Percentiles rank a stretch among this genome's conserved stretches.
These are phyloP conservation scores for Mycocalia duriaeana DNA, from an alignment of 1,284 basidiomycete species.

Conservation along the genomic window DNA sequence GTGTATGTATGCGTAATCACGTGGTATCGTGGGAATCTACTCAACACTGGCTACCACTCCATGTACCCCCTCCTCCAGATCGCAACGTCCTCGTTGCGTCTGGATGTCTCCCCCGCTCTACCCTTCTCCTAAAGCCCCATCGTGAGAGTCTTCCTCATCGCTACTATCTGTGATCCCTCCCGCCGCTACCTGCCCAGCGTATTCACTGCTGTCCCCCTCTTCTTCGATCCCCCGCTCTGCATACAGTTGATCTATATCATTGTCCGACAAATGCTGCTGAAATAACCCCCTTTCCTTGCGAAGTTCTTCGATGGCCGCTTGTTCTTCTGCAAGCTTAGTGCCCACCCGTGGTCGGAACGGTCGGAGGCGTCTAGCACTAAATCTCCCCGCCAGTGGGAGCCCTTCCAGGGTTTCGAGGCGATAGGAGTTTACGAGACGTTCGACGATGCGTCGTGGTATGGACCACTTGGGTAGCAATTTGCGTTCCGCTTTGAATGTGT, in stretches of 20 bases:
- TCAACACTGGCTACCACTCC: slow-evolving; percentile 4
- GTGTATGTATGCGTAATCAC: too few relatives aligned
- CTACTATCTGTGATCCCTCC: neutral
- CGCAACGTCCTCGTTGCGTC: slow-evolving; percentile 2
- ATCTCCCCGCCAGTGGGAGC: slow-evolving; percentile 6
- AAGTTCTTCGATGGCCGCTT: slow-evolving; percentile 4
- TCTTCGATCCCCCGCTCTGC: neutral
- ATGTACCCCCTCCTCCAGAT: slow-evolving; percentile 4
- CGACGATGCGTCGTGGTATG: slow-evolving; percentile 12
- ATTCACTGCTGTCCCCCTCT: neutral
- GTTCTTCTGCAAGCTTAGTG: slow-evolving; percentile 5
- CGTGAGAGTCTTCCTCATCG: neutral
- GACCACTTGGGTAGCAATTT: slow-evolving; percentile 20
- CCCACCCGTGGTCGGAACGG: slow-evolving; percentile 7
- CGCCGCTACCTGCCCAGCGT: neutral
- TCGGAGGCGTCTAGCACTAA: slow-evolving; percentile 14
- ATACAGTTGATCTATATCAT: neutral
- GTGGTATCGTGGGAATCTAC: too few relatives aligned
- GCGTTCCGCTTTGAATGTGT: slow-evolving; percentile 12
- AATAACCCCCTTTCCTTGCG: neutral
- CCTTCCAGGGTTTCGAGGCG: slow-evolving; percentile 13
- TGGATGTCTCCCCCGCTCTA: neutral
- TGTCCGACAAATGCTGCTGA: neutral
- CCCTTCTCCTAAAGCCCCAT: neutral
- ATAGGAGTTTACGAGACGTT: slow-evolving; percentile 16